Base-by-base conservation (phyloP, 352 stramenopile species). In the Pythium angustatum region DNA sequence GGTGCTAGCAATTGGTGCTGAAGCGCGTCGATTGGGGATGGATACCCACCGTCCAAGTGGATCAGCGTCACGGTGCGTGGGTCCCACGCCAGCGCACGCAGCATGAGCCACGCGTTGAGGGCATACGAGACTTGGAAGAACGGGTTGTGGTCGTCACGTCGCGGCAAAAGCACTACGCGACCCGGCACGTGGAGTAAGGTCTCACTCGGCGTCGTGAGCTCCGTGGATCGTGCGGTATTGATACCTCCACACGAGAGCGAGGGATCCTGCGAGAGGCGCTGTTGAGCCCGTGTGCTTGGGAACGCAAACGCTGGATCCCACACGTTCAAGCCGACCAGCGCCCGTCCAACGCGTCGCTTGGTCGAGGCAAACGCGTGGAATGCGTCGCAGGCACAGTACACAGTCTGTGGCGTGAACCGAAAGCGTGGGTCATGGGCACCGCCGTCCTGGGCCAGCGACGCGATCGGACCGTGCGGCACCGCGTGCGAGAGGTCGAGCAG, bases 401-500 rank as follows among this genome's bases (percentile, higher is more conserved):
- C 30, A 21, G 68, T 70, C 19, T 15, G 4, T 0, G 59, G 12
- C 0, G 48, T 38, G 49, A 68, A 71, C 4, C 15, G n/a, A 31
- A 74, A 78, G 22, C 71, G 70, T 2, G 73, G 73, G 53, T 81
- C 73, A 47, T 88, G 75, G 1, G 70, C 28, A 1, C 67, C 65
- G 60, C 77, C 56, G 44, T 75, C 59, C 63, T 76, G 47, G 5
- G 70, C 64, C 9, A 79, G 34, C 8, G 68, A 51, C 4, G 52
- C 14, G 45, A 80, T 79, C n/a, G 65, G 62, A 10, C 47, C 27
- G 14, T 64, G 21, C 9, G 68, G 43, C 1, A 69, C 43, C 0
- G 74, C 72, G n/a, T 34, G 54, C 2, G 57, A 38, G 15, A 91
- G 55, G 54, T 91, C 76, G n/a, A 91, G 41, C 52, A 73, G 69